phyloP scores from a whole-genome alignment of 2,329 filamentous ascomycete genomes.

The Pseudohalonectria lignicola region DNA sequence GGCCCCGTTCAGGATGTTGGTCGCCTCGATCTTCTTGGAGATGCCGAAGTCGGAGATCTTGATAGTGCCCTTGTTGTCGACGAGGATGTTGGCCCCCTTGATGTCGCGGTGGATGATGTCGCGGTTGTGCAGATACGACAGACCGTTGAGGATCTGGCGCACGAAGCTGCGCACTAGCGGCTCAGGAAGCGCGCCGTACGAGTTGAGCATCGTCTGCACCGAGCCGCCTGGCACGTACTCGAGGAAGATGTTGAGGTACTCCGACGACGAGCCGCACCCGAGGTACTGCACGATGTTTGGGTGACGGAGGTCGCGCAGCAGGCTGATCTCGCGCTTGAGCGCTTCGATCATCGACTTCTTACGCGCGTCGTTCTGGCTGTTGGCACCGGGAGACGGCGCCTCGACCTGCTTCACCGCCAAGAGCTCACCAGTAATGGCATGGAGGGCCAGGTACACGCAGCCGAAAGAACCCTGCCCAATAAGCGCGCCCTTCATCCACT shows the following conservation, averaged over 20 bases:
- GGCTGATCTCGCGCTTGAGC: conserved; percentile 88
- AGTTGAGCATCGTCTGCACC: conserved; percentile 96
- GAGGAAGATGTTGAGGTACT: conserved; percentile 97
- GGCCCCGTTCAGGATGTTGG: conserved; percentile 64
- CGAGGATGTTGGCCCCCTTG: conserved; percentile 96
- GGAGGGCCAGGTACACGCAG: conserved; percentile 86
- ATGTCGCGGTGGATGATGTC: conserved; percentile 99
- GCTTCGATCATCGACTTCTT: conserved; percentile 99
- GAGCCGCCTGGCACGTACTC: conserved; percentile 97
- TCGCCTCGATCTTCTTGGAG: conserved; percentile 91
- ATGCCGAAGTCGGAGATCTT: conserved; percentile 99
- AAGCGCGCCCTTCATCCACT: conserved; percentile 98
- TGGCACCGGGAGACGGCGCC: conserved; percentile 65
- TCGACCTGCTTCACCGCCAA: conserved; percentile 98
- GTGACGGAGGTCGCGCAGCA: conserved; percentile 88
- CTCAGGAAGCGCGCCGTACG: conserved; percentile 90
- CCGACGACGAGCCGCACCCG: conserved; percentile 82
- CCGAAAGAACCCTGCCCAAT: conserved; percentile 97
- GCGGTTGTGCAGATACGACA: conserved; percentile 85
- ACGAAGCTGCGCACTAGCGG: conserved; percentile 94
- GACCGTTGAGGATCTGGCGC: conserved; percentile 82
- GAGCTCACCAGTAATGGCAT: conserved; percentile 91
- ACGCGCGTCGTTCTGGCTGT: conserved; percentile 72
- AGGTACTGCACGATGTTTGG: conserved; percentile 98
- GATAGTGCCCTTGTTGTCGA: conserved; percentile 97